phyloP scores from a whole-genome alignment of 768 basidiomycete genomes.

The Mycena olivaceomarginata region DNA sequence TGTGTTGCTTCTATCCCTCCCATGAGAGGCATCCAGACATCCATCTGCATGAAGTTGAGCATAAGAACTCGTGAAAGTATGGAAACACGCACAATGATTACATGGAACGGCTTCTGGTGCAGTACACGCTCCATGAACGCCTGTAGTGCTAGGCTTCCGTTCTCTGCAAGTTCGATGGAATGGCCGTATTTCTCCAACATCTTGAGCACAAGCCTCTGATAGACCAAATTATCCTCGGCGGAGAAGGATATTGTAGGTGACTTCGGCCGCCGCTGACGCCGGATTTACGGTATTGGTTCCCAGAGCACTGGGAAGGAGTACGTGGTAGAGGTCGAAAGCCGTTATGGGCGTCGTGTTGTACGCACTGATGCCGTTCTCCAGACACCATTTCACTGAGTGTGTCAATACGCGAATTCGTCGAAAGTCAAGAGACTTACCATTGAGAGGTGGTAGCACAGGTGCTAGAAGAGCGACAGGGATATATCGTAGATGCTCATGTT shows the following conservation, averaged over 20 bases:
- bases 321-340: slow-evolving; percentile 92
- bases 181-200: slow-evolving; percentile 98
- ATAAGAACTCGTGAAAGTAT: background rate
- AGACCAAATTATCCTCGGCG: slow-evolving; percentile 97
- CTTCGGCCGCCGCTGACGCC: slow-evolving; percentile 89
- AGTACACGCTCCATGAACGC: slow-evolving; percentile 88
- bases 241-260: slow-evolving; percentile 94
- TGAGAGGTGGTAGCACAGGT: slow-evolving; percentile 84
- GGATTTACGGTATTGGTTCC: slow-evolving; percentile 96
- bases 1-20: slow-evolving; percentile 99
- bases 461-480: slow-evolving; percentile 96
- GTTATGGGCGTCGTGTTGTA: slow-evolving; percentile 95
- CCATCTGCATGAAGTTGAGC: slow-evolving; percentile 82
- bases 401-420: slow-evolving; percentile 31
- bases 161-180: slow-evolving; percentile 97
- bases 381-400: slow-evolving; percentile 92
- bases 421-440: slow-evolving; percentile 70
- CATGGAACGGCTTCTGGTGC: slow-evolving; percentile 87
- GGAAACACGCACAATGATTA: slow-evolving; percentile 84
- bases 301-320: slow-evolving; percentile 90
- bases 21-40: slow-evolving; percentile 99
- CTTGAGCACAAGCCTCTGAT: slow-evolving; percentile 97
- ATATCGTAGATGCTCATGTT: slow-evolving; percentile 95
- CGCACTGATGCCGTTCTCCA: slow-evolving; percentile 96
- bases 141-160: slow-evolving; percentile 95